Evolutionary conservation across 1,139 yeast genomes (phyloP).

Genomic region (Kodamaea derodonti): DNA sequence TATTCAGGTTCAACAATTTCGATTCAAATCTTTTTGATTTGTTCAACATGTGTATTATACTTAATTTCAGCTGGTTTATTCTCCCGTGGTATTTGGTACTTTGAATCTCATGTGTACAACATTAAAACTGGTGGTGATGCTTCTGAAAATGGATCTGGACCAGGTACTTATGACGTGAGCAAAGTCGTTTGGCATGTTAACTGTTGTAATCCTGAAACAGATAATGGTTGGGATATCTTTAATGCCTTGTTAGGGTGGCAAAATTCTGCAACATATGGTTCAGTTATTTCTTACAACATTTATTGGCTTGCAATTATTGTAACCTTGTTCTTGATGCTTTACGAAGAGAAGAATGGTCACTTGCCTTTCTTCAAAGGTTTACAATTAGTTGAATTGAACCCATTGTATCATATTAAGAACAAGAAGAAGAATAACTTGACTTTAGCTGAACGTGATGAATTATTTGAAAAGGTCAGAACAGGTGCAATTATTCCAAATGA

Average conservation of each 20-base stretch:
- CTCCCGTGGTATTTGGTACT: conserved; percentile 79
- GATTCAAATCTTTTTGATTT: conserved; percentile 38
- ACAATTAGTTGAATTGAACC: conserved; percentile 19
- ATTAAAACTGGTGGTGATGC: conserved; percentile 63
- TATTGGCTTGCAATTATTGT: conserved; percentile 20
- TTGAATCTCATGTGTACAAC: conserved; percentile 64
- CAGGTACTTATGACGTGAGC: conserved; percentile 85
- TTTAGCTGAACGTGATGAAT: conserved; percentile 16
- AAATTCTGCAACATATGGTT: conserved; percentile 24
- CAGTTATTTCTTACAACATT: conserved; percentile 23
- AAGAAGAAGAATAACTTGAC: conserved; percentile 21
- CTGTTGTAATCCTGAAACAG: conserved; percentile 89
- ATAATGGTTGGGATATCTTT: conserved; percentile 90
- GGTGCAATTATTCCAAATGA: conserved; percentile 7
- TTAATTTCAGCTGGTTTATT: conserved; percentile 44
- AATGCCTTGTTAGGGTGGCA: conserved; percentile 56
- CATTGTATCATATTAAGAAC: conserved; percentile 23
- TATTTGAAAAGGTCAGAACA: conserved; percentile 18
- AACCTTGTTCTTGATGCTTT: conserved; percentile 18
- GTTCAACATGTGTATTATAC: conserved; percentile 41
- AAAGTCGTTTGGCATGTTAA: conserved; percentile 92
- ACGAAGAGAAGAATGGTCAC: conserved; percentile 24
- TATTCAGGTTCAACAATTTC: conserved; percentile 41
- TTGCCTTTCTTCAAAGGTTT: conserved; percentile 20
- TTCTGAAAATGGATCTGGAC: conserved; percentile 86